Conservation (phyloP, 2,329 filamentous ascomycete species). For the Aspergillus ochraceoroseus region DNA sequence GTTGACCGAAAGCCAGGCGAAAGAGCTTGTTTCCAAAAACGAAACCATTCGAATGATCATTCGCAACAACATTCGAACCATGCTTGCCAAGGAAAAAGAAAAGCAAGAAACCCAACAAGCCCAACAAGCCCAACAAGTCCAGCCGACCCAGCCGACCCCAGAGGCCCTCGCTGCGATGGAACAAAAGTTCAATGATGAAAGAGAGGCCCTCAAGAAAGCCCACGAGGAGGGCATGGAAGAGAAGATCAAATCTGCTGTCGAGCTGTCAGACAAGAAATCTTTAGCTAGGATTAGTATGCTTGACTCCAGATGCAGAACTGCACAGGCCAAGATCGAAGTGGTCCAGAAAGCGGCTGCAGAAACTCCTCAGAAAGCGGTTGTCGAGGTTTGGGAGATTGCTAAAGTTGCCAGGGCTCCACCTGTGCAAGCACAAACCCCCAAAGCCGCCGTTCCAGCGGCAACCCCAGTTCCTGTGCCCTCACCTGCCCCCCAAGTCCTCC, state of each 20-base stretch:
- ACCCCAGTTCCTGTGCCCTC: constrained; percentile 22
- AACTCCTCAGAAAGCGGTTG: constrained; percentile 76
- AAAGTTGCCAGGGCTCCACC: constrained; percentile 59
- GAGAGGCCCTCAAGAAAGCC: constrained; percentile 41
- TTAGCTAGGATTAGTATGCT: constrained; percentile 72
- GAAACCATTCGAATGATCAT: constrained; percentile 48
- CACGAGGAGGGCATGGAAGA: constrained; percentile 56
- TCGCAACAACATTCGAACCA: constrained; percentile 54
- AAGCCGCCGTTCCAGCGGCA: constrained; percentile 22
- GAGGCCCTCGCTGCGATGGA: constrained; percentile 39
- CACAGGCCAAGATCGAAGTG: constrained; percentile 67
- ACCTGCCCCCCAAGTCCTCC: constrained; percentile 15
- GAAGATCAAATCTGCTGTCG: constrained; percentile 56
- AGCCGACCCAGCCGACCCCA: constrained; percentile 24
- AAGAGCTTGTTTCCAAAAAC: constrained; percentile 49
- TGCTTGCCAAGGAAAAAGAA: constrained; percentile 40
- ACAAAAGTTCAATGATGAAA: constrained; percentile 39
- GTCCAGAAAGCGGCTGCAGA: constrained; percentile 78
- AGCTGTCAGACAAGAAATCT: constrained; percentile 70
- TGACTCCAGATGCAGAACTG: constrained; percentile 61
- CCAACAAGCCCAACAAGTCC: constrained; percentile 25
- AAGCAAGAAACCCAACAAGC: constrained; percentile 36
- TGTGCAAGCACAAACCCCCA: constrained; percentile 31
- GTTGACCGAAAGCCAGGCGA: constrained; percentile 48
- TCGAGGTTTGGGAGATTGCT: constrained; percentile 79